These are phyloP conservation scores for Mimosa pudica DNA, from an alignment of 306 rosid genomes.

Conservation along the genomic window DNA sequence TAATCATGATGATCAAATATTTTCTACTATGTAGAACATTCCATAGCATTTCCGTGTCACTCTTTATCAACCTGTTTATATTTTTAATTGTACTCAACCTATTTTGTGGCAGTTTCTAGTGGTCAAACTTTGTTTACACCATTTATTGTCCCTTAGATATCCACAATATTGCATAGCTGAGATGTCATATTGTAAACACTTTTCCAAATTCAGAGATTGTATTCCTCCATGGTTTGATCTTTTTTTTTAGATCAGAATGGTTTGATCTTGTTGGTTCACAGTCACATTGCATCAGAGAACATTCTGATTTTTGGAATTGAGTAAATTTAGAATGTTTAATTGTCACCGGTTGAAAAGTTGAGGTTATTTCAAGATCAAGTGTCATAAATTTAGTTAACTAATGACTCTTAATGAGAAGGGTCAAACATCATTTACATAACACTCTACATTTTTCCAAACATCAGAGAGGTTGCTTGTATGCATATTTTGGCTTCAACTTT, in stretches of 20 bases:
- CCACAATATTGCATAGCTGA: conserved; percentile 19
- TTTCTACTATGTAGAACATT: conserved; percentile 2
- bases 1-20: conserved; percentile 17
- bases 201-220: conserved; percentile 20
- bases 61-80: conserved; percentile 14
- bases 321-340: conserved; percentile 15
- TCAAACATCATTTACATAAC: neutral
- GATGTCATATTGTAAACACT: neutral
- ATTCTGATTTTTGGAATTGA: conserved; percentile 19
- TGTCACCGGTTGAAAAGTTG: conserved; percentile 11
- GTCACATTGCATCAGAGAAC: conserved; percentile 16
- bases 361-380: conserved; percentile 8
- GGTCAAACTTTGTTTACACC: neutral
- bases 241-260: neutral
- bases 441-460: neutral
- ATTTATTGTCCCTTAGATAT: conserved; percentile 2
- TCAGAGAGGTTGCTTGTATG: neutral
- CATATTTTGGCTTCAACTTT: conserved; percentile 10
- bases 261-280: conserved; percentile 22
- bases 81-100: conserved; percentile 15
- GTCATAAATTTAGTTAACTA: conserved; percentile 10
- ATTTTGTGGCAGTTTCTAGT: conserved; percentile 7
- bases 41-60: neutral
- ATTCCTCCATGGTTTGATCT: too few relatives aligned
- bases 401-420: neutral